Base-by-base conservation (phyloP, 2,329 filamentous ascomycete genomes). In the Periconia digitata region DNA sequence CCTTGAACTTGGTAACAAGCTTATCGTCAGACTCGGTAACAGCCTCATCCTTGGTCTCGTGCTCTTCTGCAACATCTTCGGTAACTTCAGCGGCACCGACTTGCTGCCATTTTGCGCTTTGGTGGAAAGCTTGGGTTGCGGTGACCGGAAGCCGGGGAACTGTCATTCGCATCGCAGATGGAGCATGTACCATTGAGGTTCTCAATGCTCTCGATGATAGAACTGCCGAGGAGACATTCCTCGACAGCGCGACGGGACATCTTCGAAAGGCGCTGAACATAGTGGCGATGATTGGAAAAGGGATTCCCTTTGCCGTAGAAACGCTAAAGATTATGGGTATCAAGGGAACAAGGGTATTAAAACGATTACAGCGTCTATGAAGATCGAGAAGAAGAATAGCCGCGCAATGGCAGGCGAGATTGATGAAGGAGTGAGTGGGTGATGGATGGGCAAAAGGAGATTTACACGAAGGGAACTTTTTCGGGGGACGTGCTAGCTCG, bases 251-350 rank as follows among this genome's bases (percentile, higher is more conserved):
- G 52, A 67, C 63, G 51, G 71, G 63, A 52, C 70, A 73, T 71
- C 67, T 72, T 66, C 71, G 65, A 44, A 73, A 51, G 53, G 70
- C 68, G 54, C 59, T 62, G 48, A 72, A 66, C 71, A 87, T 21
- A 76, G 69, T 64, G 57, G 47, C 51, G 36, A 48, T 29, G 18
- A 37, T 32, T n/a, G n/a, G 18, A 27, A 29, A 39, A 21, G 37
- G 17, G 20, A 22, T 7, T 41, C 22, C 24, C 22, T 46, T 43
- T 47, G 44, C 37, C 36, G 40, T 17, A 37, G 24, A 45, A 8
- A 43, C 47, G 32, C 51, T 53, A 53, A 58, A 51, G 54, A 55
- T 32, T 51, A 55, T 22, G 46, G 46, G 48, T 59, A 53, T 54
- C 24, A 38, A 46, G 22, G 36, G 48, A 37, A 22, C 16, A 50